A percentile compares a stretch with the other conserved stretches of the same genome.
Evolutionary conservation across 495 filamentous ascomycete genomes (phyloP).

Genomic region (Staphylotrichum tortipilum): DNA sequence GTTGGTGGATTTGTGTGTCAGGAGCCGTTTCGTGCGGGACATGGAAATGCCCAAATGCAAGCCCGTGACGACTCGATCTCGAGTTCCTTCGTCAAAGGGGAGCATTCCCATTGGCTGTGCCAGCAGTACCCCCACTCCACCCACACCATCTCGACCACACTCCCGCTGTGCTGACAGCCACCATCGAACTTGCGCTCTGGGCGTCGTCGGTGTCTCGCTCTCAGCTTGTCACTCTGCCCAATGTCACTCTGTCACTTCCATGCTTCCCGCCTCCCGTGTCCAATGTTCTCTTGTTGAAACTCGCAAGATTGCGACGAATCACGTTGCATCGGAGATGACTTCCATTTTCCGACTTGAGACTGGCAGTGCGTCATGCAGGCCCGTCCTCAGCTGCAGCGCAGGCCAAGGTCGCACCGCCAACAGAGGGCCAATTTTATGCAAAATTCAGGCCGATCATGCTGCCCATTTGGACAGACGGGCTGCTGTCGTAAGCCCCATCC

Average conservation of each 20-base stretch:
- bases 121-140: too few species aligned
- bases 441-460: background rate
- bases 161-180: too few species aligned
- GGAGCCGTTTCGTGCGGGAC: background rate
- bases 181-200: too few species aligned
- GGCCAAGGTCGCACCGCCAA: background rate
- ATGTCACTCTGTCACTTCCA: too few species aligned
- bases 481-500: too few species aligned
- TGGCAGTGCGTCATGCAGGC: background rate
- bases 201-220: too few species aligned
- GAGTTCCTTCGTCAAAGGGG: background rate
- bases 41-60: background rate
- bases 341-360: background rate
- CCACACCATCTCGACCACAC: too few species aligned
- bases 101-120: constrained; percentile 1
- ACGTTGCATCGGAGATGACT: constrained; percentile 3
- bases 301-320: background rate
- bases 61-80: background rate
- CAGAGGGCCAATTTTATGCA: background rate
- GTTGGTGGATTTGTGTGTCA: background rate
- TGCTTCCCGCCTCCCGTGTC: too few species aligned
- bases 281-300: too few species aligned
- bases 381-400: background rate
- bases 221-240: too few species aligned
- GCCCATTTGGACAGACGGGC: background rate